These are phyloP conservation scores for Cenchrus purpureus DNA, from an alignment of 176 grass and related monocot genomes.

Conservation along the genomic window DNA sequence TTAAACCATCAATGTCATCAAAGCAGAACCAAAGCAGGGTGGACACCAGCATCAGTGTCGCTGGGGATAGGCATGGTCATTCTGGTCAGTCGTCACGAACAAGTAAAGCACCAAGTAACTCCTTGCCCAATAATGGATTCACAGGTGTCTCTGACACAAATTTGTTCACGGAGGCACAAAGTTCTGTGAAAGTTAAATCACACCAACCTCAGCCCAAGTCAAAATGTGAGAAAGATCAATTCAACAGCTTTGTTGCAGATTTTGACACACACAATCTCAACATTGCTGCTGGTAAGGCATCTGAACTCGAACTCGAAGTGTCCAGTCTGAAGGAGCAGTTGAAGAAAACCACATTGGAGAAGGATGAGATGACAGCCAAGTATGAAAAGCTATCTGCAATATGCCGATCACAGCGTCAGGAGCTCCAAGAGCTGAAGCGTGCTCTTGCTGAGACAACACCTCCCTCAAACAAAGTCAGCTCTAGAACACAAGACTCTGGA, in stretches of 20 bases:
- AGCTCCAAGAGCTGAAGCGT: slow-evolving; percentile 83
- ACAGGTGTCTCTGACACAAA: slow-evolving; percentile 40
- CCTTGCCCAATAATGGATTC: slow-evolving; percentile 34
- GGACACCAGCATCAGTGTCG: slow-evolving; percentile 38
- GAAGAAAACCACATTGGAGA: slow-evolving; percentile 70
- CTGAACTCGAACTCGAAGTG: slow-evolving; percentile 64
- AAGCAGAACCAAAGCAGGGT: slow-evolving; percentile 50
- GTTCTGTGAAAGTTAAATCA: slow-evolving; percentile 45
- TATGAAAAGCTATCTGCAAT: slow-evolving; percentile 82
- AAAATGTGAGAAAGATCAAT: slow-evolving; percentile 49
- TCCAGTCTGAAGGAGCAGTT: slow-evolving; percentile 75
- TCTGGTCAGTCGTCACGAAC: slow-evolving; percentile 40
- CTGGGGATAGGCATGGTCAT: slow-evolving; percentile 46
- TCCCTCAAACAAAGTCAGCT: slow-evolving; percentile 48
- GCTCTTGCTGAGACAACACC: slow-evolving; percentile 51
- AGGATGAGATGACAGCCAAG: slow-evolving; percentile 77
- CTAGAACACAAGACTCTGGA: slow-evolving; percentile 43
- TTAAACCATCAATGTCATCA: slow-evolving; percentile 42
- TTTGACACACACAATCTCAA: slow-evolving; percentile 68
- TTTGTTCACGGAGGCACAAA: slow-evolving; percentile 52
- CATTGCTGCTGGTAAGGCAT: slow-evolving; percentile 27
- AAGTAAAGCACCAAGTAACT: slow-evolving; percentile 45
- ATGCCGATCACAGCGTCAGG: slow-evolving; percentile 70
- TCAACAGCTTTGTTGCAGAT: slow-evolving; percentile 64
- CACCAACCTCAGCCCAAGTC: slow-evolving; percentile 39